phyloP scores from a whole-genome alignment of 768 basidiomycete genomes.

The Wakefieldia striispora region DNA sequence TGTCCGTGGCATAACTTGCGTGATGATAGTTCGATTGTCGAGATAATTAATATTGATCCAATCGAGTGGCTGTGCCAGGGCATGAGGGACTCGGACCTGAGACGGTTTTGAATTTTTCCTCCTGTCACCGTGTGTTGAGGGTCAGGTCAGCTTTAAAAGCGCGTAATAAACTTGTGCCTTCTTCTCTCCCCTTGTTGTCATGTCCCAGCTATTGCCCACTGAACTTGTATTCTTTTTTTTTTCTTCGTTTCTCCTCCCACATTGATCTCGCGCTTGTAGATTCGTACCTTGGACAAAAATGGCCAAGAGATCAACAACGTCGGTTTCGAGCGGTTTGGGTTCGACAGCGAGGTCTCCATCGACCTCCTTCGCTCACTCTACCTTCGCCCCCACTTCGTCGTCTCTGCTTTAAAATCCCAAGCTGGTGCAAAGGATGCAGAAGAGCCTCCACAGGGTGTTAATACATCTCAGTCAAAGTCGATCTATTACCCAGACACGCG shows the following conservation, averaged over 20 bases:
- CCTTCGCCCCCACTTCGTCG: slow-evolving; percentile 75
- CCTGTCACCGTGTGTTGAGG: no score
- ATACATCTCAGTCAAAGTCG: slow-evolving; percentile 75
- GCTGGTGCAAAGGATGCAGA: slow-evolving; percentile 42
- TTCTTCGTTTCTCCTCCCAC: not conserved
- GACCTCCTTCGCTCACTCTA: slow-evolving; percentile 86
- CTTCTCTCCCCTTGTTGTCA: slow-evolving; percentile 3
- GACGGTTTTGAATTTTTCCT: no score
- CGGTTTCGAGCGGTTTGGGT: slow-evolving; percentile 84
- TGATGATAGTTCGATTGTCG: no score
- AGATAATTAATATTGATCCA: not conserved
- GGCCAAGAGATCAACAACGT: slow-evolving; percentile 76
- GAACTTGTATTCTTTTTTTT: slow-evolving; percentile 11
- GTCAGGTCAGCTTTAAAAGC: not conserved
- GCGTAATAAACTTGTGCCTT: not conserved
- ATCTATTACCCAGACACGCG: slow-evolving; percentile 79
- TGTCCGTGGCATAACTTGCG: slow-evolving; percentile 64
- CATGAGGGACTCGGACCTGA: no score
- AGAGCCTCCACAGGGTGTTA: slow-evolving; percentile 40
- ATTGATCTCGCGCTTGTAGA: slow-evolving; percentile 37
- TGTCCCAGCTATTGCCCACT: slow-evolving; percentile 23
- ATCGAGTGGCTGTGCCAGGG: slow-evolving; percentile 13
- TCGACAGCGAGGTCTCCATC: slow-evolving; percentile 81
- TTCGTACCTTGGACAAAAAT: slow-evolving; percentile 66
- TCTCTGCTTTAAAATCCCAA: slow-evolving; percentile 38